Conservation (phyloP, 352 stramenopile genomes). For the Pythium vanterpoolii region DNA sequence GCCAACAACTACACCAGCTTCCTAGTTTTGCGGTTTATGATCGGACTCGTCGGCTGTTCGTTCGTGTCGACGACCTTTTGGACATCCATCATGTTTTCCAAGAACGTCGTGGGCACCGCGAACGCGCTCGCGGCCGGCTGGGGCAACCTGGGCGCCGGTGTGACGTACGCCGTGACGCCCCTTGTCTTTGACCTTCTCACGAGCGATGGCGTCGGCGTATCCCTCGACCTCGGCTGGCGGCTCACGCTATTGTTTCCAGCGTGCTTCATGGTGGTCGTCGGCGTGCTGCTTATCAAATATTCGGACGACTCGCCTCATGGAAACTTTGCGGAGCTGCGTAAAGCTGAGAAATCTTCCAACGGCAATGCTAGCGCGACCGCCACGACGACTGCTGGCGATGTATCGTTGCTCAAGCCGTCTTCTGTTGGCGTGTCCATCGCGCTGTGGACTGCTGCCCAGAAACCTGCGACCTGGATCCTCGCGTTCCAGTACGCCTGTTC, state of each 20-base stretch:
- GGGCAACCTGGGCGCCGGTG: conserved; percentile 92
- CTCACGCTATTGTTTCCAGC: conserved; percentile 89
- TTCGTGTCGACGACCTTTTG: conserved; percentile 95
- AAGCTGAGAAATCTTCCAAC: conserved; percentile 3
- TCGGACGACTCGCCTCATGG: conserved; percentile 92
- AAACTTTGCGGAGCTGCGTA: conserved; percentile 83
- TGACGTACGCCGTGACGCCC: conserved; percentile 86
- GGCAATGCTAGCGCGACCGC: neutral
- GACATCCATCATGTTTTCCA: conserved; percentile 92
- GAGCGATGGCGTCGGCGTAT: conserved; percentile 26
- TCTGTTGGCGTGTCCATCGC: conserved; percentile 11
- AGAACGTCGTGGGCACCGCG: conserved; percentile 89
- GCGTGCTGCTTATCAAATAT: conserved; percentile 66
- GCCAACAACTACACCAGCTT: conserved; percentile 76
- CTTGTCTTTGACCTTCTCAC: conserved; percentile 89
- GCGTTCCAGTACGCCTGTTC: conserved; percentile 91
- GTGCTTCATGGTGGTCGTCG: conserved; percentile 71
- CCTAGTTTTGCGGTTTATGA: conserved; percentile 89
- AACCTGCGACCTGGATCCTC: conserved; percentile 88
- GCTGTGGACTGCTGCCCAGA: conserved; percentile 35
- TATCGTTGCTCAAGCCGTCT: conserved; percentile 10
- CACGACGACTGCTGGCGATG: conserved; percentile 16
- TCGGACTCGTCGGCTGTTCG: conserved; percentile 90
- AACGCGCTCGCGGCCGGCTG: conserved; percentile 92
- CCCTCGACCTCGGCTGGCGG: conserved; percentile 85